A percentile compares a stretch with the other conserved stretches of the same genome.
These are phyloP conservation scores for Rauvolfia tetraphylla DNA, from an alignment of 257 asterid species.

Conservation along the genomic window DNA sequence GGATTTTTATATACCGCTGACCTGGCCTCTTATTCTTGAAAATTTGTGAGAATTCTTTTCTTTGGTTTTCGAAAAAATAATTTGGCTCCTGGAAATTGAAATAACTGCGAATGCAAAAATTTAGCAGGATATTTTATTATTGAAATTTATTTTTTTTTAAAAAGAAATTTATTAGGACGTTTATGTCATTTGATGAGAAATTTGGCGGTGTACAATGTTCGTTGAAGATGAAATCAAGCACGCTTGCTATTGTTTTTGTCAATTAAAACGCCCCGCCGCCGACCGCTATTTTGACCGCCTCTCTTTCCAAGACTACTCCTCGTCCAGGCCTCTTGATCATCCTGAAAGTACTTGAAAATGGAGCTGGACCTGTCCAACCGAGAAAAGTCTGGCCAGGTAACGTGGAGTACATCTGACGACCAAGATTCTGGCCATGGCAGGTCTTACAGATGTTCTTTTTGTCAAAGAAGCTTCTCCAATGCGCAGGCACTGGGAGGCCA, in stretches of 20 bases:
- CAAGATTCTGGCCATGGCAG: constrained; percentile 24
- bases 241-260: constrained; percentile 35
- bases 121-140: too few relatives aligned
- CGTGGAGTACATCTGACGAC: constrained; percentile 15
- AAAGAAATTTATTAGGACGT: background rate
- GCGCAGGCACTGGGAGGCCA: constrained; percentile 86
- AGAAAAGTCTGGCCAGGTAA: constrained; percentile 22
- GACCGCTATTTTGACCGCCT: constrained; percentile 24
- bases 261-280: constrained; percentile 31
- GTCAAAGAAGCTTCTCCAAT: constrained; percentile 62
- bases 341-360: constrained; percentile 14
- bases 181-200: background rate
- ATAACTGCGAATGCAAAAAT: too few relatives aligned
- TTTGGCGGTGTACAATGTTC: background rate
- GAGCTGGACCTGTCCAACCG: constrained; percentile 31
- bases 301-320: background rate
- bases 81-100: too few relatives aligned
- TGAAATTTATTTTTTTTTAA: too few relatives aligned
- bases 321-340: background rate
- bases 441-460: constrained; percentile 51
- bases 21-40: too few relatives aligned
- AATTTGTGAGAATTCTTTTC: too few relatives aligned
- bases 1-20: too few relatives aligned
- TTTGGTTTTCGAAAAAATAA: too few relatives aligned
- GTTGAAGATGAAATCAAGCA: constrained; percentile 29